These are phyloP conservation scores for Aurantiochytrium sp. DNA, from an alignment of 108 stramenopile species.

Conservation along the genomic window DNA sequence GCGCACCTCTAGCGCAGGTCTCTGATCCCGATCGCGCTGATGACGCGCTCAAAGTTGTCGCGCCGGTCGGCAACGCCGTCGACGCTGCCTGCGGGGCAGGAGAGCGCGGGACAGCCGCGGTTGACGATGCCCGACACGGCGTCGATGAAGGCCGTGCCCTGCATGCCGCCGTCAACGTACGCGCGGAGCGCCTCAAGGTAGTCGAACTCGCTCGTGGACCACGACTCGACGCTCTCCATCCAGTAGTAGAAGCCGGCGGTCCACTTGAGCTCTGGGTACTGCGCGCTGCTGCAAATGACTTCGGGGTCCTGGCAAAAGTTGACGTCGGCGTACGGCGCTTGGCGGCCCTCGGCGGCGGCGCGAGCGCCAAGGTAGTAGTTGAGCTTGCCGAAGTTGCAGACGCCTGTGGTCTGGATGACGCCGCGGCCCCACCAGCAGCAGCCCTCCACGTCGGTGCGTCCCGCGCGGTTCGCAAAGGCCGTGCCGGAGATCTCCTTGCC, in stretches of 20 bases:
- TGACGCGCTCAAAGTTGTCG: not conserved
- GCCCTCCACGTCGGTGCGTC: constrained; percentile 55
- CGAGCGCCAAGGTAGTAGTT: constrained; percentile 52
- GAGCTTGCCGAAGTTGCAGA: constrained; percentile 55
- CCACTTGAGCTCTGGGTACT: constrained; percentile 48
- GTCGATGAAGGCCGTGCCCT: not conserved
- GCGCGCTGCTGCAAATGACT: constrained; percentile 43
- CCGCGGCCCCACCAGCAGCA: constrained; percentile 62
- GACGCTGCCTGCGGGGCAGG: not conserved
- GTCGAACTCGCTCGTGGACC: constrained; percentile 47
- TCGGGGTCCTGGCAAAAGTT: constrained; percentile 54
- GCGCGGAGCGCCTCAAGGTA: constrained; percentile 47
- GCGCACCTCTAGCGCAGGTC: no score
- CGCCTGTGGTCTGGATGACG: constrained; percentile 53
- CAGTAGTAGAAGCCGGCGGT: constrained; percentile 60
- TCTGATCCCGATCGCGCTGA: no score
- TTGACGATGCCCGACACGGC: not conserved
- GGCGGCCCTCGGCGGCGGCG: constrained; percentile 49
- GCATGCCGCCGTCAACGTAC: constrained; percentile 52
- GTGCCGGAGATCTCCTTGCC: constrained; percentile 46
- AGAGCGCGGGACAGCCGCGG: not conserved
- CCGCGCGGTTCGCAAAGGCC: constrained; percentile 39
- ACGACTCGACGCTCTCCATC: constrained; percentile 50
- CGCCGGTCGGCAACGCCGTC: not conserved
- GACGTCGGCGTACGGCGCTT: constrained; percentile 47